Base-by-base conservation (phyloP, 2,329 filamentous ascomycete genomes). In the Clonostachys sp. region DNA sequence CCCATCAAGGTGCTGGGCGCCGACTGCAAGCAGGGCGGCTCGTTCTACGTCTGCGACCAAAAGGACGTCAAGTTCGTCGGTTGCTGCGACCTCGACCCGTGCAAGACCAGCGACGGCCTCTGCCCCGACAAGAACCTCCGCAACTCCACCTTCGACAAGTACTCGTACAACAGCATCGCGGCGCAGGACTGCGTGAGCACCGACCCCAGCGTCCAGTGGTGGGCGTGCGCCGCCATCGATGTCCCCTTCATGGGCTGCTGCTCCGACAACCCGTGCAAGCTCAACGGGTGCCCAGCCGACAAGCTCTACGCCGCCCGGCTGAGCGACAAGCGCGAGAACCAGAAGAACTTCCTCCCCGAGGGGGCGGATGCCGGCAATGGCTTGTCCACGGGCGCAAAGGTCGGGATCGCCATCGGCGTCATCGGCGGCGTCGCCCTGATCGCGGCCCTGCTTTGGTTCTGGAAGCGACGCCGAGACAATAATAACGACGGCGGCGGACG, bases 61-160 rank as follows among this genome's bases (percentile, higher is more conserved):
- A 60, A 59, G 34, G 50, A 49, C 5, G 51, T 52, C 4, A 61
- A 62, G 33, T 73, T 72, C 52, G 47, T 73, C 39, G 71, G 70
- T 12, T 73, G 70, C 51, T 73, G 70, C 54, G 55, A 56, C 35
- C 54, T 55, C 34, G 53, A 72, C 45, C 67, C 69, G 3, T 68
- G 63, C 54, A 49, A 54, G 18, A 49, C 48, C 6, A 53, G 52
- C 36, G 53, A 56, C 18, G 67, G 67, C 35, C 36, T 50, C 35
- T 72, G 70, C 46, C 65, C 65, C 2, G 52, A 57, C 9, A 50
- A 52, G 3, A 48, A 61, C 41, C 45, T 63, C 8, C 48, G 48
- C 9, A 48, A 53, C 10, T 50, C 57, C 34, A 57, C 54, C 16
- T 67, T 65, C 52, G 51, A 55, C 38, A 36, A 48, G 5, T 45